Base-by-base conservation (phyloP, 345 rosid genomes). In the Heritiera fomes region DNA sequence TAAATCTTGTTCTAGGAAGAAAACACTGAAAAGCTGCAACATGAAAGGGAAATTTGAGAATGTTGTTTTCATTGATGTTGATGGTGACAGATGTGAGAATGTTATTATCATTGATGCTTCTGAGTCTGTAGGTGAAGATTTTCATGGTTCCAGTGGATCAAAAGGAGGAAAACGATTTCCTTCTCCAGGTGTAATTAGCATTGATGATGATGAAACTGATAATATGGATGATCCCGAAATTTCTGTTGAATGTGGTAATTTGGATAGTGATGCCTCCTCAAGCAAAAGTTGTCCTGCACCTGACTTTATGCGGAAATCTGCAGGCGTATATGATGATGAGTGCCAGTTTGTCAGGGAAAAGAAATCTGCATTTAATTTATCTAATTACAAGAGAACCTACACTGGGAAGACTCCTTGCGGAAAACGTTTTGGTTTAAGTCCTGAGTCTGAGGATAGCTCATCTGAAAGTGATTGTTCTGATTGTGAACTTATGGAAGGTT, bases 401-500 rank as follows among this genome's bases (percentile, higher is more conserved):
- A 47, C 79, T 13, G 60, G 80, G 14, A 79, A 82, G 75, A 47
- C 82, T 67, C 75, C 75, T 58, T 23, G 80, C 58, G 80, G 85
- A 80, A 80, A 73, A 62, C 81, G 82, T 30, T 88, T 77, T 87
- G 94, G 94, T 77, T 84, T 91, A 64, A 71, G 63, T 83, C 76
- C 85, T 20, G 87, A 84, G 38, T 82, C 84, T 8, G 89, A 87
- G 7, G 82, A 76, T 62, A 73, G 80, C 45, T 81, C 84, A 40
- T 83, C 78, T 1, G 92, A 84, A 46, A 82, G 83, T 53, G 93
- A 90, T 82, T 82, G 78, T 72, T 90, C 91, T 81, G 98, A 94
- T 82, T 88, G 90, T 86, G 95, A 91, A 81, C 80, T 91, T 47
- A 80, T 92, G 74, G 95, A 91, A 78, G 90, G 84, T 75, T 85